These are phyloP conservation scores for Cutaneotrichosporon mucoides DNA, from an alignment of 1,284 basidiomycete species.

Conservation along the genomic window DNA sequence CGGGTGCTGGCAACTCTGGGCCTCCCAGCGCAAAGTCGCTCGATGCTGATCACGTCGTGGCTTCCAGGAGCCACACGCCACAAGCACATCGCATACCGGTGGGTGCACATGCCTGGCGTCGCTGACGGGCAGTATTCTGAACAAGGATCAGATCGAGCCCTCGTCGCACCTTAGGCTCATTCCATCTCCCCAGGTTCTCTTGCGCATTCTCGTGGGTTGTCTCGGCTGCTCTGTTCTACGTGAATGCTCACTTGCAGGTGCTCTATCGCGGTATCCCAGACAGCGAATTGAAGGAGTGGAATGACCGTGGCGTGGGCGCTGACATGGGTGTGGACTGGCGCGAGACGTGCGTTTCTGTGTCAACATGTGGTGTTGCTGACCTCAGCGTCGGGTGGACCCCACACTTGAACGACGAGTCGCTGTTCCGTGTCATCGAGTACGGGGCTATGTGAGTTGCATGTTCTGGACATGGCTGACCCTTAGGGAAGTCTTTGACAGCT, in stretches of 20 bases:
- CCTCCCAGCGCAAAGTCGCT: slow-evolving; percentile 38
- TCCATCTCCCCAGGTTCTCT: slow-evolving; percentile 34
- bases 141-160: slow-evolving; percentile 32
- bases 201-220: slow-evolving; percentile 37
- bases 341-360: slow-evolving; percentile 28
- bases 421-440: slow-evolving; percentile 47
- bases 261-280: slow-evolving; percentile 40
- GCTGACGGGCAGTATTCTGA: slow-evolving; percentile 30
- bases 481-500: slow-evolving; percentile 17
- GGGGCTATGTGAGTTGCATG: slow-evolving; percentile 39
- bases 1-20: slow-evolving; percentile 35
- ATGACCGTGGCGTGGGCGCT: slow-evolving; percentile 26
- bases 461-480: not conserved
- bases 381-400: slow-evolving; percentile 35
- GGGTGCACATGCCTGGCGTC: slow-evolving; percentile 3
- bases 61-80: slow-evolving; percentile 37
- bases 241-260: slow-evolving; percentile 23
- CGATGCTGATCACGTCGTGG: slow-evolving; percentile 42
- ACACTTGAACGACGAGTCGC: slow-evolving; percentile 31
- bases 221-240: no score
- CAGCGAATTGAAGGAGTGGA: slow-evolving; percentile 39
- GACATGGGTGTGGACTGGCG: slow-evolving; percentile 45
- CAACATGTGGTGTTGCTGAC: not conserved
- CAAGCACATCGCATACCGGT: slow-evolving; percentile 39
- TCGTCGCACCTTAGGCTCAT: slow-evolving; percentile 30